Conservation (phyloP, 2,329 filamentous ascomycete species). For the Sclerotiophoma versabilis region DNA sequence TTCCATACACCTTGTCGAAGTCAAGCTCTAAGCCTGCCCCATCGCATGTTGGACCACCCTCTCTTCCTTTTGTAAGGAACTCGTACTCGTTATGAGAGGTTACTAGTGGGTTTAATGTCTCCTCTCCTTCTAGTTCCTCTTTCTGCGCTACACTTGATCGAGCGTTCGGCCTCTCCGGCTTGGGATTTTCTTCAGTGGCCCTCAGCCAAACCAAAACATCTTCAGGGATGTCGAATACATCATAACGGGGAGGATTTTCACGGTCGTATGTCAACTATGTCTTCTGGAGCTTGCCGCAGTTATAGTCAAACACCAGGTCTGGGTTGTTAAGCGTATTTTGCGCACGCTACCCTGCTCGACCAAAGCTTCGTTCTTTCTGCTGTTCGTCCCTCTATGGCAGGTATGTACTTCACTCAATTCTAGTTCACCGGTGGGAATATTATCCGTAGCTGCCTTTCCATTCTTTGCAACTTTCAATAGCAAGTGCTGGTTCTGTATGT, state of each 20-base stretch:
- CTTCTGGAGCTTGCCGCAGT: background rate
- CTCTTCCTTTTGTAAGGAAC: background rate
- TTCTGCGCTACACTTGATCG: background rate
- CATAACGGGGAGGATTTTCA: background rate
- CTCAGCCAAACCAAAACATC: background rate
- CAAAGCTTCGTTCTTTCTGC: background rate
- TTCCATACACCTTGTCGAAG: background rate
- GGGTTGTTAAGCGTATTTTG: background rate
- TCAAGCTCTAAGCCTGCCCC: background rate
- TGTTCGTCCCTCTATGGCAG: too few species aligned
- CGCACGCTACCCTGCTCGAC: background rate
- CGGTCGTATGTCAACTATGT: background rate
- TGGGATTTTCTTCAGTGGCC: background rate
- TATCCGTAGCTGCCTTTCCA: too few species aligned
- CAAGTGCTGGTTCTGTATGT: too few species aligned
- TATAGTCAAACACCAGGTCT: background rate
- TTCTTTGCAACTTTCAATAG: too few species aligned
- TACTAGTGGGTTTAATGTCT: background rate
- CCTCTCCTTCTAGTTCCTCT: background rate
- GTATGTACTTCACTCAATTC: too few species aligned
- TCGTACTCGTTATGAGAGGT: background rate
- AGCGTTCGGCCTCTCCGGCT: background rate
- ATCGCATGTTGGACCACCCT: background rate
- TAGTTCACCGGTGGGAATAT: too few species aligned
- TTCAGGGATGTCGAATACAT: background rate